Base-by-base conservation (phyloP, 441 rosid genomes). In the Erysimum pusillum region DNA sequence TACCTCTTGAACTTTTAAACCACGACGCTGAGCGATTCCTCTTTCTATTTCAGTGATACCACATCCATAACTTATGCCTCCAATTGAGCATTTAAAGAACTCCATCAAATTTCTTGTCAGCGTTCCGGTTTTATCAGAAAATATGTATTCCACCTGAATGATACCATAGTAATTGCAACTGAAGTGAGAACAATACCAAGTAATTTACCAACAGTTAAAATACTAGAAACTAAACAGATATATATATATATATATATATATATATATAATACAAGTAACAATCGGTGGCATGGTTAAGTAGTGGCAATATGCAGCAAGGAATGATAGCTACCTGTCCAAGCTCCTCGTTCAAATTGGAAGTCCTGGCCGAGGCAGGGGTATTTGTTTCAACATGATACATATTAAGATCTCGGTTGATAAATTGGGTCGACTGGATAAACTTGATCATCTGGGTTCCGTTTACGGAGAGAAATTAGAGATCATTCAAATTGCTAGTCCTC, bases 121-220 rank as follows among this genome's bases (percentile, higher is more conserved):
- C 66, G 99, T 97, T 84, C 98, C 99, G 31, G 99, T 96, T 88
- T 94, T 96, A 84, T 96, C 99, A 51, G 98, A 91, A 84, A 96
- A 96, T 64, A 96, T 92, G 83, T 91, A 96, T 74, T 96, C 99
- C 80, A 96, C 98, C 99, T 96, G 87, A 73, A 74, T 82, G 60
- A 51, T 76, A 42, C 62, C 75, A 45, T 53, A 44, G 32, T 44
- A 60, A 51, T 46, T 65, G 59, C 44, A 60, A 70, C 20, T 31
- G 61, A 59, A 48, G 67, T 63, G 63, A 79, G 67, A 63, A 14
- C 38, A 42, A 77, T 60, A 60, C 48, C 69, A 67, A 36, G 8
- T 2, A 88, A 48, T 57, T 62, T 56, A 57, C 45, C 28, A 52
- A 39, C 44, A 36, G 34, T 25, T 63, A 9, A 35, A 28, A n/a